A percentile compares a stretch with the other conserved stretches of the same genome.
Evolutionary conservation across 345 rosid genomes (phyloP).

Genomic region (Zanthoxylum bungeanum): DNA sequence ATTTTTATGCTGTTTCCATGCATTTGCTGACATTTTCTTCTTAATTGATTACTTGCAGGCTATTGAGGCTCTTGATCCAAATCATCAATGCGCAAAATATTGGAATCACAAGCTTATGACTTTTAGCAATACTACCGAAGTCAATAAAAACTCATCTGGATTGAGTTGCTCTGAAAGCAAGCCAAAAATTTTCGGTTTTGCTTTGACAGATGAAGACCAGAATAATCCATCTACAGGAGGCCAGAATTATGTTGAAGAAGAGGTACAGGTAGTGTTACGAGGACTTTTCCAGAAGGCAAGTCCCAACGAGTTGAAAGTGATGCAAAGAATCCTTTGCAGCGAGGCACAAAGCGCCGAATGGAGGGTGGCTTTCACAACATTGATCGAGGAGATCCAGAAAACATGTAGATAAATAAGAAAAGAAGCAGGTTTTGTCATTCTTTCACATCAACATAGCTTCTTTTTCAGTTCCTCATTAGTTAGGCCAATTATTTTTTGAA

Average conservation of each 20-base stretch:
- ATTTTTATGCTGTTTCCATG: background rate
- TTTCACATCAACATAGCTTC: slow-evolving; percentile 27
- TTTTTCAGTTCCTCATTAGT: no score
- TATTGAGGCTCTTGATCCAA: slow-evolving; percentile 78
- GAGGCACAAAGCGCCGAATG: slow-evolving; percentile 41
- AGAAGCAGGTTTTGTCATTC: slow-evolving; percentile 26
- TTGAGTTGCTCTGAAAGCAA: slow-evolving; percentile 13
- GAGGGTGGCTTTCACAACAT: slow-evolving; percentile 41
- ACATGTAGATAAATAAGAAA: slow-evolving; percentile 24
- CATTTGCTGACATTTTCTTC: slow-evolving; percentile 1
- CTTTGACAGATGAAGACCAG: slow-evolving; percentile 23
- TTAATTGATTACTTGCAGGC: slow-evolving; percentile 38
- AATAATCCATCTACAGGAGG: slow-evolving; percentile 13
- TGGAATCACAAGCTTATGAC: slow-evolving; percentile 55
- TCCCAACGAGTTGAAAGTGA: slow-evolving; percentile 45
- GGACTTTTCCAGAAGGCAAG: slow-evolving; percentile 61
- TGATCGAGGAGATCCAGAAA: slow-evolving; percentile 54
- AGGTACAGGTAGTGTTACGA: slow-evolving; percentile 26
- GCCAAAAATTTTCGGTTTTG: slow-evolving; percentile 35
- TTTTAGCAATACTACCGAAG: background rate
- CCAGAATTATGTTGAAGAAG: slow-evolving; percentile 32
- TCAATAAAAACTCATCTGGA: slow-evolving; percentile 12
- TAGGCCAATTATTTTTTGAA: slow-evolving; percentile 25
- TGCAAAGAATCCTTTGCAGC: slow-evolving; percentile 48
- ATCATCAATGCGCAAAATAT: slow-evolving; percentile 63